Evolutionary conservation across 73 alveolate genomes (phyloP).

Genomic region (Paramecium tetraurelia): DNA sequence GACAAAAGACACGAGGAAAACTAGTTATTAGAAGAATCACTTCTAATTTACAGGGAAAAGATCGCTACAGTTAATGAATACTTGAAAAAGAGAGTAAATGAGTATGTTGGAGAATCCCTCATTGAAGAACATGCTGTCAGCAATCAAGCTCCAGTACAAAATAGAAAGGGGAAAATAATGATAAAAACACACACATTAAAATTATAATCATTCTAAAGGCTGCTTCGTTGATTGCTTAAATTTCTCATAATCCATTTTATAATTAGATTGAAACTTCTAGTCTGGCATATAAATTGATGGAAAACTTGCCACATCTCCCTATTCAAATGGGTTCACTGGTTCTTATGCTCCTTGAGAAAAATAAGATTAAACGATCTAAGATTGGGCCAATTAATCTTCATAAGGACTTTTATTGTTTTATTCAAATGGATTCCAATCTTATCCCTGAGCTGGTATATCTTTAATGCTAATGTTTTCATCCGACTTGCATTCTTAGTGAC

Average conservation of each 20-base stretch:
- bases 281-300: neutral
- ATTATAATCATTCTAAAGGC: neutral
- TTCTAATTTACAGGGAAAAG: conserved; percentile 4
- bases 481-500: neutral
- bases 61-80: conserved; percentile 21
- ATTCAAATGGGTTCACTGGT: neutral
- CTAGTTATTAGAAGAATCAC: conserved; percentile 34
- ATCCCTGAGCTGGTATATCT: neutral
- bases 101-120: conserved; percentile 12
- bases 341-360: conserved; percentile 5
- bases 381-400: neutral
- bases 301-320: neutral
- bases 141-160: neutral
- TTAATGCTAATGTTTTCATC: neutral
- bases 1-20: conserved; percentile 30
- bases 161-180: conserved; percentile 14
- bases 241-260: neutral
- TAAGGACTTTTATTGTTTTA: neutral
- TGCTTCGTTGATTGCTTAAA: neutral
- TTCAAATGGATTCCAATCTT: neutral
- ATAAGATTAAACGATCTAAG: neutral
- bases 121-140: conserved; percentile 14
- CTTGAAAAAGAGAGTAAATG: conserved; percentile 33
- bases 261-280: neutral
- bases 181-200: neutral